These are phyloP conservation scores for Podospora appendiculata DNA, from an alignment of 495 filamentous ascomycete genomes.

Conservation along the genomic window DNA sequence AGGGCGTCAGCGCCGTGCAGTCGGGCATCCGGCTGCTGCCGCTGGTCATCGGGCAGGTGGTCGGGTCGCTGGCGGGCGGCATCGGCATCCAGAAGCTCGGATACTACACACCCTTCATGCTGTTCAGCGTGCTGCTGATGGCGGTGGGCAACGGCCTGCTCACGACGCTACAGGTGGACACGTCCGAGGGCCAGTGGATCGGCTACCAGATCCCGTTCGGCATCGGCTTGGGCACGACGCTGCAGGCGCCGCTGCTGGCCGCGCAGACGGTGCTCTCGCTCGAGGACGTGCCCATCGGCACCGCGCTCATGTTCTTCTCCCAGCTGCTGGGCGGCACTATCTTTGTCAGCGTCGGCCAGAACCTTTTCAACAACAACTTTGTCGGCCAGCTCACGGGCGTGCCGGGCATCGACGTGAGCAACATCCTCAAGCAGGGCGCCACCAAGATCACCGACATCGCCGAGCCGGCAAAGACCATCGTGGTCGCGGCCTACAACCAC, in stretches of 20 bases:
- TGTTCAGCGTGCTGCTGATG: slow-evolving; percentile 45
- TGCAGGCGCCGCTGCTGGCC: slow-evolving; percentile 28
- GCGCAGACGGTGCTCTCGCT: slow-evolving; percentile 37
- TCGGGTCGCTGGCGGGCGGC: slow-evolving; percentile 31
- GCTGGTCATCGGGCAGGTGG: slow-evolving; percentile 25
- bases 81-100: slow-evolving; percentile 29
- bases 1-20: slow-evolving; percentile 36
- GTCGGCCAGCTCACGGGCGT: slow-evolving; percentile 31
- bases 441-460: slow-evolving; percentile 49
- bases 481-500: slow-evolving; percentile 59
- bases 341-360: slow-evolving; percentile 53
- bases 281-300: slow-evolving; percentile 51
- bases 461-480: slow-evolving; percentile 30
- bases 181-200: slow-evolving; percentile 37
- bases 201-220: slow-evolving; percentile 52
- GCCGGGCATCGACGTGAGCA: slow-evolving; percentile 37
- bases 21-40: slow-evolving; percentile 44
- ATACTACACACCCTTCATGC: slow-evolving; percentile 65
- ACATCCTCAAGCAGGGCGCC: slow-evolving; percentile 53
- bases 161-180: slow-evolving; percentile 40
- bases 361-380: slow-evolving; percentile 51
- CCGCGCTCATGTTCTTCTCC: slow-evolving; percentile 51
- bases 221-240: slow-evolving; percentile 32
- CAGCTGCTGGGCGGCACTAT: slow-evolving; percentile 57
- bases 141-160: slow-evolving; percentile 59